Conservation (phyloP, 2,329 filamentous ascomycete genomes). For the Monilinia fructicola region DNA sequence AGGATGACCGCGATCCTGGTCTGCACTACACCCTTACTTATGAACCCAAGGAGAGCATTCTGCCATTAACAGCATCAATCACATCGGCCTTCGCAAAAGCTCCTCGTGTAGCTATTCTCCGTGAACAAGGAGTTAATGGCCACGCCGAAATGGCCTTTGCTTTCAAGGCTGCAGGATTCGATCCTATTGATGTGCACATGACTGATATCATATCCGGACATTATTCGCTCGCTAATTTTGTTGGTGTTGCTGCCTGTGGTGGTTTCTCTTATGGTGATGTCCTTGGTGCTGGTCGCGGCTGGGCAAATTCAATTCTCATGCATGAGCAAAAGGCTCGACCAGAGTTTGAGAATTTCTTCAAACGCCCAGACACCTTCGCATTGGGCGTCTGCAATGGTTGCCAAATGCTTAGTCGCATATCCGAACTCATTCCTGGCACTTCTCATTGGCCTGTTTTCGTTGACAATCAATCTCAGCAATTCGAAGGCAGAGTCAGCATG, state of each 20-base stretch:
- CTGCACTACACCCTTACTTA: constrained; percentile 81
- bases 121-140: constrained; percentile 94
- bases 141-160: constrained; percentile 98
- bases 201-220: constrained; percentile 81
- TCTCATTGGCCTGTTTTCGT: constrained; percentile 83
- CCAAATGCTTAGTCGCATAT: constrained; percentile 85
- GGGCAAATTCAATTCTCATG: constrained; percentile 90
- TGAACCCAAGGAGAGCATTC: constrained; percentile 69
- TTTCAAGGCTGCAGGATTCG: constrained; percentile 87
- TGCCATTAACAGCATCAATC: constrained; percentile 60
- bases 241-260: constrained; percentile 89
- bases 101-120: constrained; percentile 84
- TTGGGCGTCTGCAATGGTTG: constrained; percentile 97
- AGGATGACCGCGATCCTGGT: constrained; percentile 75
- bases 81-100: constrained; percentile 54
- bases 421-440: constrained; percentile 83
- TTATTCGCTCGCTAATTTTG: constrained; percentile 72
- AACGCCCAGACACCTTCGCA: constrained; percentile 83
- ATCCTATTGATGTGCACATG: constrained; percentile 94
- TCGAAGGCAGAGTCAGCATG: constrained; percentile 86
- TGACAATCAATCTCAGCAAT: constrained; percentile 81
- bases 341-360: constrained; percentile 84
- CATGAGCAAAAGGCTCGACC: constrained; percentile 70
- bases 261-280: constrained; percentile 91
- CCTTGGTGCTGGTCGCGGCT: constrained; percentile 91